Evolutionary conservation across 129 eudicot genomes (phyloP), one percentile per base, ranked within the genome.

Genomic region (Dittrichia graveolens): DNA sequence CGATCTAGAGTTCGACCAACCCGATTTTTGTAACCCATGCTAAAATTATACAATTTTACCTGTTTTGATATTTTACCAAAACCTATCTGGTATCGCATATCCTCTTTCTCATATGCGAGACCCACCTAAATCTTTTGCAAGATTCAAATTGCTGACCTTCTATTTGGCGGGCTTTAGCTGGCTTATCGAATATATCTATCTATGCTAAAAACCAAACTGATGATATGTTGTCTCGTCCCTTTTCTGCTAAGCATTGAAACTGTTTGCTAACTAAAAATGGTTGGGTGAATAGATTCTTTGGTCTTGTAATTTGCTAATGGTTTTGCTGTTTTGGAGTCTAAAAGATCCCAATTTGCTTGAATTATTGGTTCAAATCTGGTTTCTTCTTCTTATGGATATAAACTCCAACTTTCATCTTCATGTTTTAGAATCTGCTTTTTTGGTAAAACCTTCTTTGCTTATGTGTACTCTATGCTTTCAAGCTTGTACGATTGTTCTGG

Each of bases 311-410:
- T 63, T 49, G 78, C 50, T 61, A 35, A 10, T 75, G 71, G 18
- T 24, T 24, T 24, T 24, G 31, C 31, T 2, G 46, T 18, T 38
- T 67, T 76, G 46, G 53, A 68, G 69, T 57, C 43, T 19, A 13
- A 15, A 76, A 44, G 37, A 35, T 67, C 19, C 49, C 60, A 46
- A 6, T 45, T 76, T 67, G 14, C 34, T 67, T 67, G 57, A 56
- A 34, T 56, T 56, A 61, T 73, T 61, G 45, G 57, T 55, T 39
- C 4, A 43, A 18, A 44, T 24, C 47, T 56, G 61, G 69, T 67
- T 76, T 76, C 80, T 67, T 57, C 18, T 61, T 41, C 15, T 65
- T 59, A 31, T 57, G 62, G 72, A 16, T 57, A 62, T 47, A 40
- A 19, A 4, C 50, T 15, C 14, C 59, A 31, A 50, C 43, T 37